These are phyloP conservation scores for Corniculantispora saksenae DNA, from an alignment of 2,329 filamentous ascomycete genomes.

Conservation along the genomic window DNA sequence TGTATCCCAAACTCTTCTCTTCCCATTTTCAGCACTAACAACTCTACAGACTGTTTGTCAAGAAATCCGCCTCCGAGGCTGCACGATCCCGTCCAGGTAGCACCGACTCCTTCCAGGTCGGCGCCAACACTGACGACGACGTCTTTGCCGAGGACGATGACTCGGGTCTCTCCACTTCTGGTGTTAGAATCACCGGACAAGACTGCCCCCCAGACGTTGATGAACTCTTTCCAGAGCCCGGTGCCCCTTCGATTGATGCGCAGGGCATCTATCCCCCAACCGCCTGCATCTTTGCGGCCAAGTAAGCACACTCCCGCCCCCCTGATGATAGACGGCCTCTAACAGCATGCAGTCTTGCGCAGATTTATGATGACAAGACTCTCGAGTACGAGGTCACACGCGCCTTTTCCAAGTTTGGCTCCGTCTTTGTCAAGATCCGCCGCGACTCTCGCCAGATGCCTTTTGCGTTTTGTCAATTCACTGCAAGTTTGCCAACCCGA, in stretches of 20 bases:
- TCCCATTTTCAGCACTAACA: neutral
- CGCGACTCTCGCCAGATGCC: conserved; percentile 60
- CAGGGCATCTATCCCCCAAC: conserved; percentile 55
- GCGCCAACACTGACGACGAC: conserved; percentile 19
- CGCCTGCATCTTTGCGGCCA: conserved; percentile 66
- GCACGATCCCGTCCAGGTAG: conserved; percentile 16
- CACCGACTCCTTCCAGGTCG: conserved; percentile 18
- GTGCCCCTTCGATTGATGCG: conserved; percentile 24
- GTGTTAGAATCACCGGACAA: neutral
- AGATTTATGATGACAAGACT: conserved; percentile 49
- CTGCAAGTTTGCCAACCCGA: conserved; percentile 42
- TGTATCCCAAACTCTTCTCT: neutral
- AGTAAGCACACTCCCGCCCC: conserved; percentile 52
- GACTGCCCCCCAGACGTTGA: neutral
- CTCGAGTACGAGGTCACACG: conserved; percentile 55
- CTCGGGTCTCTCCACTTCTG: neutral
- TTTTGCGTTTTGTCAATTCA: conserved; percentile 65
- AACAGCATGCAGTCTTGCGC: conserved; percentile 47
- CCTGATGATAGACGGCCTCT: conserved; percentile 8
- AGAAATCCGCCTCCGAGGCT: conserved; percentile 15
- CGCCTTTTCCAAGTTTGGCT: conserved; percentile 55
- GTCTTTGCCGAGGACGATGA: conserved; percentile 19
- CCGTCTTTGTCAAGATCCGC: conserved; percentile 63
- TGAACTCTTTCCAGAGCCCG: neutral
- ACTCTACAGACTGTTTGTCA: neutral